Evolutionary conservation across 108 stramenopile species (phyloP), one percentile per base, ranked within the genome.

Genomic region (Schizochytrium sp.): DNA sequence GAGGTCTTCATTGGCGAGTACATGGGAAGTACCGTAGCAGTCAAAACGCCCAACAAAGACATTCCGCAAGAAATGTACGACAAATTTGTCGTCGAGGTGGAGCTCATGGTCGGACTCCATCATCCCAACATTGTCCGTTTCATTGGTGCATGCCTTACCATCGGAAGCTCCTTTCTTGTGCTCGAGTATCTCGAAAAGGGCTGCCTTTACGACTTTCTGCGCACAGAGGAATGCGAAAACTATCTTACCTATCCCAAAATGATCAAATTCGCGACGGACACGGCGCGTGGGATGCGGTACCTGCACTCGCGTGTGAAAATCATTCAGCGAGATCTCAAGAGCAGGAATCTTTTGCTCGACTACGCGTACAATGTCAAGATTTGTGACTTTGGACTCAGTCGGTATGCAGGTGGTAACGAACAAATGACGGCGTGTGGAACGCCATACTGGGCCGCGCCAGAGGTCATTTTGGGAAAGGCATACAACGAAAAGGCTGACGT

Each of bases 251-350:
- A 69, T 19, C 21, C 45, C n/a, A 60, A 88, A 60, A 60, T 87
- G 57, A 16, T 91, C 19, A 72, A 76, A n/a, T 83, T 91, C 43
- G 72, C 71, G 34, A 45, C 72, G 0, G 91, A 90, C 71, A 58
- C 44, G 5, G 89, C 88, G 12, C 58, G 89, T 6, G 91, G 91
- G 21, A 90, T 91, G 91, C 60, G 87, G 5, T 91, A 91, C 72
- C 57, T 91, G 57, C 91, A 91, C 60, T 21, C 53, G n/a, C 53
- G 88, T 4, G 90, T 53, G 4, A 29, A 89, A 29, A 60, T 91
- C 28, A 89, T 91, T 45, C 91, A 91, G 72, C 43, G 91, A 10
- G 91, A 91, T 57, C 45, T 91, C 21, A 91, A 91, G 59, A 57
- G 44, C 8, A 12, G 53, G 10, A 90, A 90, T 25, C 47, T 90